A percentile compares a stretch with the other conserved stretches of the same genome.
Evolutionary conservation across 129 eudicot species (phyloP).

Genomic region (Sambucus nigra): DNA sequence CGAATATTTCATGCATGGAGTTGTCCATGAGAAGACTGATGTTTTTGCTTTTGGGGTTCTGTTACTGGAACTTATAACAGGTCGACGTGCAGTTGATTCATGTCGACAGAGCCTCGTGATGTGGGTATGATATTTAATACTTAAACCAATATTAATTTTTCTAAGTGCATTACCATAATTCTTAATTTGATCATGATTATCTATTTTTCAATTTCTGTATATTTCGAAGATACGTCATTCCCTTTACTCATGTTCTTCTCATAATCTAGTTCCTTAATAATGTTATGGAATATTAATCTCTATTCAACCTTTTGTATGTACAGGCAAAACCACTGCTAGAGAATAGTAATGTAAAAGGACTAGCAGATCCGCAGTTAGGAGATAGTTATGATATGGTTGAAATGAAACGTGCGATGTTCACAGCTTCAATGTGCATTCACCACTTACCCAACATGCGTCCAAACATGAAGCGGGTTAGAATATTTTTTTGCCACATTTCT

Average conservation of each 20-base stretch:
- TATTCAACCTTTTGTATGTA: neutral
- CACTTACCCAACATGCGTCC: constrained; percentile 74
- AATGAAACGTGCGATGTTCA: constrained; percentile 51
- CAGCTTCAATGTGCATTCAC: constrained; percentile 73
- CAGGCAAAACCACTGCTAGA: constrained; percentile 87
- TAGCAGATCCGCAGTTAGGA: constrained; percentile 61
- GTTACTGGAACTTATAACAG: constrained; percentile 85
- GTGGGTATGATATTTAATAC: constrained; percentile 80
- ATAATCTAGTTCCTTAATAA: neutral
- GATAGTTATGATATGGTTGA: constrained; percentile 40
- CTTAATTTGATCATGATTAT: too few relatives aligned
- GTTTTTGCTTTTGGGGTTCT: constrained; percentile 93
- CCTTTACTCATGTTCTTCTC: too few relatives aligned
- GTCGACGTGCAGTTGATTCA: constrained; percentile 94
- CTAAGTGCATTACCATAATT: too few relatives aligned
- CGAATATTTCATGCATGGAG: constrained; percentile 97
- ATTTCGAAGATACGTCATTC: neutral
- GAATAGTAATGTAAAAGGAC: constrained; percentile 37
- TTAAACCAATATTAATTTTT: too few relatives aligned
- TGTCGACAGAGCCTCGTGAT: constrained; percentile 86
- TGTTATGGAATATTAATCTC: neutral
- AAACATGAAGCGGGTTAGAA: constrained; percentile 51
- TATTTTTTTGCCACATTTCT: neutral
- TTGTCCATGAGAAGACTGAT: constrained; percentile 89
- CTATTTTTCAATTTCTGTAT: too few relatives aligned